These are phyloP conservation scores for Colletotrichum horii DNA, from an alignment of 2,329 filamentous ascomycete species.

Conservation along the genomic window DNA sequence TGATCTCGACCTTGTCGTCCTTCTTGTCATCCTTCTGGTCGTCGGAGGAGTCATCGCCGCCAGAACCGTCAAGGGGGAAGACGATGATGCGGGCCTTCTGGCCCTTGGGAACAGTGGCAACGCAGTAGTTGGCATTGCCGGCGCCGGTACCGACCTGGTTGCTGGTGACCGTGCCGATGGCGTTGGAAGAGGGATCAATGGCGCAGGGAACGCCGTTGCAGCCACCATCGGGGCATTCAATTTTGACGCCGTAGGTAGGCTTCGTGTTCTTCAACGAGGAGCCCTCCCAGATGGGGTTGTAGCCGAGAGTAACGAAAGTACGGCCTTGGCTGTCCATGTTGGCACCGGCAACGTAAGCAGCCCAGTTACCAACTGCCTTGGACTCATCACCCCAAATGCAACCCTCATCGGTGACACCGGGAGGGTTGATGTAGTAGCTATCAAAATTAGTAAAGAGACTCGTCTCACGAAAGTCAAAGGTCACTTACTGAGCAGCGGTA, in stretches of 20 bases:
- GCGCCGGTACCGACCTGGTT: conserved; percentile 62
- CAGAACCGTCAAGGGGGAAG: conserved; percentile 51
- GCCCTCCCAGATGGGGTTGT: conserved; percentile 76
- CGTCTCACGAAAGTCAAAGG: not conserved
- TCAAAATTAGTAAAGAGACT: not conserved
- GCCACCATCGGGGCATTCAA: conserved; percentile 68
- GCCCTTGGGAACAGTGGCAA: conserved; percentile 75
- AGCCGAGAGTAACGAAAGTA: conserved; percentile 78
- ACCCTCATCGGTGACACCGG: conserved; percentile 66
- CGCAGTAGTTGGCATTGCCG: conserved; percentile 74
- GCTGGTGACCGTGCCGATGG: conserved; percentile 64
- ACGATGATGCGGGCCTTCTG: conserved; percentile 71
- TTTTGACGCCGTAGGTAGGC: conserved; percentile 71
- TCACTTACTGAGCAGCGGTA: conserved; percentile 75
- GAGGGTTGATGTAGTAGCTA: conserved; percentile 80
- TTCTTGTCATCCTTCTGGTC: conserved; percentile 3
- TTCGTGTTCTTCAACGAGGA: conserved; percentile 58
- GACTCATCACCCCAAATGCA: conserved; percentile 74
- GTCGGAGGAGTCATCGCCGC: conserved; percentile 27
- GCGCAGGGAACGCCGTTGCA: conserved; percentile 79
- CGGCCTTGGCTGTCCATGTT: conserved; percentile 69
- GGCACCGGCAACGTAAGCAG: conserved; percentile 76
- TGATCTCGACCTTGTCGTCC: conserved; percentile 13
- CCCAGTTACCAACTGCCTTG: conserved; percentile 76
- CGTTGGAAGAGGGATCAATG: conserved; percentile 65